Percentiles rank a stretch among this genome's conserved stretches.
Conservation (phyloP, 306 rosid species). For the Cicer chorassanicum region DNA sequence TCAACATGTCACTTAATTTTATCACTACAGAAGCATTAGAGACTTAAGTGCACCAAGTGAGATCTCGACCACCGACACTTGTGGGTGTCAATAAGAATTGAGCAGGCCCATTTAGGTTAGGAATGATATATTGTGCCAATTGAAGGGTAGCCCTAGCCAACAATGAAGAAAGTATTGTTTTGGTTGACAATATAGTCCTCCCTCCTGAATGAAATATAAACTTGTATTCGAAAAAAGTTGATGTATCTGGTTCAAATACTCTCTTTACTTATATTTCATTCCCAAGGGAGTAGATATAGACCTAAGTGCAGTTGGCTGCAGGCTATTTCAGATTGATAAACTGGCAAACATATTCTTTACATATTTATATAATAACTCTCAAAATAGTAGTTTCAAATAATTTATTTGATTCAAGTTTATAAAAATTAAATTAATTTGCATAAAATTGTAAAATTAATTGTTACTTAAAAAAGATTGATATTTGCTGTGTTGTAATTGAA, state of each 20-base stretch:
- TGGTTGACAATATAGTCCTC: not conserved
- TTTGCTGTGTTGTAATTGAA: not conserved
- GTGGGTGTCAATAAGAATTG: not conserved
- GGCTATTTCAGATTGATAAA: not conserved
- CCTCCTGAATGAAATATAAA: too few species aligned
- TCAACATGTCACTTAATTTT: not conserved
- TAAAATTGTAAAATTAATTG: not conserved
- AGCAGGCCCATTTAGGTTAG: not conserved
- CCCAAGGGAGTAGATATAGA: not conserved
- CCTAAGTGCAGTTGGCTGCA: not conserved
- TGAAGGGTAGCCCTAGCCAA: not conserved
- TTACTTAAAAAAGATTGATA: not conserved
- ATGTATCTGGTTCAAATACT: too few species aligned
- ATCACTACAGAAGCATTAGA: not conserved
- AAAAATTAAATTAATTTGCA: not conserved
- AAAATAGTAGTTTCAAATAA: not conserved
- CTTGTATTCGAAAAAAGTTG: too few species aligned
- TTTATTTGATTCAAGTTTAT: not conserved
- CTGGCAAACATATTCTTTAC: not conserved
- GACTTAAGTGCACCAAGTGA: not conserved
- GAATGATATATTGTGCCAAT: not conserved
- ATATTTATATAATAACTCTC: not conserved
- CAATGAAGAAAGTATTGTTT: not conserved
- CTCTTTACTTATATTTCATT: too few species aligned
- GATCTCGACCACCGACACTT: not conserved